Base-by-base conservation (phyloP, 2,329 filamentous ascomycete genomes). In the Lomentospora prolificans region DNA sequence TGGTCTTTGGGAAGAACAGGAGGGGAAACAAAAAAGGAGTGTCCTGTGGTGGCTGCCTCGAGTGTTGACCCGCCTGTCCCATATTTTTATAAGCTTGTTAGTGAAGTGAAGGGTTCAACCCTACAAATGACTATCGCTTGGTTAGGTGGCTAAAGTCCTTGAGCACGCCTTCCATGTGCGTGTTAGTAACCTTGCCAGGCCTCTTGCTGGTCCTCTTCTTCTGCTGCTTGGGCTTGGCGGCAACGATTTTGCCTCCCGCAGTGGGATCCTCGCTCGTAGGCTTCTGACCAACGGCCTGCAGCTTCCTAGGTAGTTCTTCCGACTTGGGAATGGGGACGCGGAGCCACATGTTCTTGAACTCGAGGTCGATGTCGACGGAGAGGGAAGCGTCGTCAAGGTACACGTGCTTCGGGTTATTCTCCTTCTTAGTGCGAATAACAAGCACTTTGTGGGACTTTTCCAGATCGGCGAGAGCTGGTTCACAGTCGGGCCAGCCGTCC, bases 401-500 rank as follows among this genome's bases (percentile, higher is more conserved):
- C 55, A 99, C 85, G 74, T 87, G 89, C 64, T 86, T 84, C 1
- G 92, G 85, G 62, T 88, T 81, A 65, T 88, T 86, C 68, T 97
- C 92, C 74, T 97, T 97, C 72, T 94, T 95, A 56, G 91, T 91
- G 59, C 91, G 83, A 22, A 89, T 87, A 4, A 96, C 89, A 33
- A 97, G 78, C 50, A 97, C 78, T 69, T 86, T 86, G 65, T 91
- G 86, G 67, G 88, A 81, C 41, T 72, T 72, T 73, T 96, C 92
- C 53, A 99, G 78, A 62, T 81, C 77, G 60, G 87, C 81, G 67
- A 99, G 87, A 8, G 87, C 81, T 19, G 86, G 81, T 58, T 91
- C 84, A 65, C 90, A 95, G 63, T 86, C 85, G 24, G 86, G 84
- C 94, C 94, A 99, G 60, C 94, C 94, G 67, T 99, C 94, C 71